Conservation (phyloP, 345 rosid genomes). For the Salix viminalis region DNA sequence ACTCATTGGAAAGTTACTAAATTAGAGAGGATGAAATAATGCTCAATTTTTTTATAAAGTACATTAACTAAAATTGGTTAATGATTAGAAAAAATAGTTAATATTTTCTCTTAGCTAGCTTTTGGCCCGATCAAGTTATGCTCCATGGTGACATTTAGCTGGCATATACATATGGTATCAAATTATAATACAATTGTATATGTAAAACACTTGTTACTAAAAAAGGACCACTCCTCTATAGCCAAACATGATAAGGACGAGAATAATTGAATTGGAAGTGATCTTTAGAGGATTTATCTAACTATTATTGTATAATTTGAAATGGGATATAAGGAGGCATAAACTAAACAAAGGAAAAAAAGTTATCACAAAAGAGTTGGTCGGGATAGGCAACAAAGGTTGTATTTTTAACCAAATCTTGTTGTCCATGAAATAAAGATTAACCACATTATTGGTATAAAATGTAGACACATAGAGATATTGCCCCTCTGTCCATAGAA, state of each 20-base stretch:
- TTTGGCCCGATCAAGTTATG: neutral
- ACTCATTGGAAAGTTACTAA: too few relatives aligned
- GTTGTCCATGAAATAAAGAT: neutral
- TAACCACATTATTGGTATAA: neutral
- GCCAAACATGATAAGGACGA: neutral
- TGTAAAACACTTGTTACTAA: neutral
- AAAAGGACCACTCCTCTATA: neutral
- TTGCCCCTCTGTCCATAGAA: too few relatives aligned
- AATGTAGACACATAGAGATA: neutral
- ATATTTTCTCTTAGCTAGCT: neutral
- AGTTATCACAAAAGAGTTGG: too few relatives aligned
- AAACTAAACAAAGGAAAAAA: too few relatives aligned
- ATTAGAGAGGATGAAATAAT: too few relatives aligned
- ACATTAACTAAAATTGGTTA: too few relatives aligned
- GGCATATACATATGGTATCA: constrained; percentile 2
- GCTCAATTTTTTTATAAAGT: too few relatives aligned
- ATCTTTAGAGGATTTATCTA: neutral
- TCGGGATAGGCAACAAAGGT: too few relatives aligned
- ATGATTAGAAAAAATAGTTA: too few relatives aligned
- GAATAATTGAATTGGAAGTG: constrained; percentile 2
- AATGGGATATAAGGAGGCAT: too few relatives aligned
- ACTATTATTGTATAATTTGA: neutral
- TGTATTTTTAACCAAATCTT: neutral
- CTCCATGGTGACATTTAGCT: constrained; percentile 13
- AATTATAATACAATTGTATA: neutral